These are phyloP conservation scores for Passiflora organensis DNA, from an alignment of 345 rosid genomes.

Conservation along the genomic window DNA sequence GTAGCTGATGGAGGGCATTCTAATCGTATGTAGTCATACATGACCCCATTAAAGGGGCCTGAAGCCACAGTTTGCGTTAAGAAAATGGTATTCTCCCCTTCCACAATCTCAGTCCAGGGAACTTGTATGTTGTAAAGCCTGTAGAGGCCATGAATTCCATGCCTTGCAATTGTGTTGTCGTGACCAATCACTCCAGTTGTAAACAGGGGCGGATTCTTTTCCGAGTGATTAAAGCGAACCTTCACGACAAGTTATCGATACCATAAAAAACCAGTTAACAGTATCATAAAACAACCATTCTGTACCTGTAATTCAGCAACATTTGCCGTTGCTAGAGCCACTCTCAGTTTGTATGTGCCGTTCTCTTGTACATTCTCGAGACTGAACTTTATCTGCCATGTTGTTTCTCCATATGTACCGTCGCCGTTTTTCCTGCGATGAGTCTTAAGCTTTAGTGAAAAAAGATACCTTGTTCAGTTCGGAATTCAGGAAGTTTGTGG, in stretches of 20 bases:
- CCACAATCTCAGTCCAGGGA: conserved; percentile 10
- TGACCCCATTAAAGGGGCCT: conserved; percentile 23
- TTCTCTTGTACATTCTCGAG: conserved; percentile 4
- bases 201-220: conserved; percentile 18
- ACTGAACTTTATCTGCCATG: conserved; percentile 21
- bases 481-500: no score
- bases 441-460: no score
- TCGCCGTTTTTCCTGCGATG: conserved; percentile 8
- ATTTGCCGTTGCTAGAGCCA: conserved; percentile 27
- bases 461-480: no score
- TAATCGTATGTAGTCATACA: conserved; percentile 26
- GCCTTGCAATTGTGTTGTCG: conserved; percentile 30
- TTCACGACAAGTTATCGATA: not conserved
- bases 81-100: conserved; percentile 21
- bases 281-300: no score
- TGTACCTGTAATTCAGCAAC: conserved; percentile 28
- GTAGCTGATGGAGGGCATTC: conserved; percentile 26
- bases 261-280: no score
- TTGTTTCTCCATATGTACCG: conserved; percentile 10
- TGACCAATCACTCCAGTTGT: conserved; percentile 20
- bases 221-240: not conserved
- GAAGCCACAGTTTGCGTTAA: conserved; percentile 8
- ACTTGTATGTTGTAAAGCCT: conserved; percentile 16
- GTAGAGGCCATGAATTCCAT: conserved; percentile 28
- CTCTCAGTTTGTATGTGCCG: conserved; percentile 12